Evolutionary conservation across 2,329 filamentous ascomycete genomes (phyloP).

Genomic region (Sarocladium kiliense): DNA sequence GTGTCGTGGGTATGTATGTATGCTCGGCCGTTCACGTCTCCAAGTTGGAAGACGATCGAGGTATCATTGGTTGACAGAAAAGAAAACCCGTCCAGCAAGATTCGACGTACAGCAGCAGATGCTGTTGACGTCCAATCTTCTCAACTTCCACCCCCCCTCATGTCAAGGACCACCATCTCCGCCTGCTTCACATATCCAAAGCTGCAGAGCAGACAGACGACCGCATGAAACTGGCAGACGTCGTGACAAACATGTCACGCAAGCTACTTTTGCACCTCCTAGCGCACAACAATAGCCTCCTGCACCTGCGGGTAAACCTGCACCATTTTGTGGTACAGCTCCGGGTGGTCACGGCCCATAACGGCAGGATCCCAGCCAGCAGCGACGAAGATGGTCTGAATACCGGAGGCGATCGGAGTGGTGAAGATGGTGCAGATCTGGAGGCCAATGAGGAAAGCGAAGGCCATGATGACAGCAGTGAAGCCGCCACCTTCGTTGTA

Average conservation of each 20-base stretch:
- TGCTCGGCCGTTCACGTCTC: slow-evolving; percentile 5
- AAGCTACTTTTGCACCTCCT: too few relatives aligned
- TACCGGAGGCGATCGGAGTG: slow-evolving; percentile 79
- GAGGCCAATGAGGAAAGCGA: slow-evolving; percentile 82
- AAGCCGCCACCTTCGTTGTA: slow-evolving; percentile 68
- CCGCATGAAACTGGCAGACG: neutral
- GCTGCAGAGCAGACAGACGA: neutral
- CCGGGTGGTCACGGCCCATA: slow-evolving; percentile 73
- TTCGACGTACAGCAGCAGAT: too few relatives aligned
- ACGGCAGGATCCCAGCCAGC: slow-evolving; percentile 65
- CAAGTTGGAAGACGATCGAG: neutral
- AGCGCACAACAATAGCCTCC: slow-evolving; percentile 54
- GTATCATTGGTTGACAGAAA: neutral
- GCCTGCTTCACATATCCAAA: neutral
- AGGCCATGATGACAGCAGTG: slow-evolving; percentile 75
- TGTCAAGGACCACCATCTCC: too few relatives aligned
- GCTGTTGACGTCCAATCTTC: too few relatives aligned
- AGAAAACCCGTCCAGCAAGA: too few relatives aligned
- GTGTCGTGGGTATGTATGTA: neutral
- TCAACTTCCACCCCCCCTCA: too few relatives aligned
- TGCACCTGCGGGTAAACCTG: slow-evolving; percentile 80
- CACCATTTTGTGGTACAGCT: slow-evolving; percentile 75
- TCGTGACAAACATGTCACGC: too few relatives aligned
- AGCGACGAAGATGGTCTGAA: slow-evolving; percentile 88
- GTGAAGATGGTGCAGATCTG: slow-evolving; percentile 89